Conservation (phyloP, 2,329 filamentous ascomycete genomes). For the Diaporthe citriasiana region DNA sequence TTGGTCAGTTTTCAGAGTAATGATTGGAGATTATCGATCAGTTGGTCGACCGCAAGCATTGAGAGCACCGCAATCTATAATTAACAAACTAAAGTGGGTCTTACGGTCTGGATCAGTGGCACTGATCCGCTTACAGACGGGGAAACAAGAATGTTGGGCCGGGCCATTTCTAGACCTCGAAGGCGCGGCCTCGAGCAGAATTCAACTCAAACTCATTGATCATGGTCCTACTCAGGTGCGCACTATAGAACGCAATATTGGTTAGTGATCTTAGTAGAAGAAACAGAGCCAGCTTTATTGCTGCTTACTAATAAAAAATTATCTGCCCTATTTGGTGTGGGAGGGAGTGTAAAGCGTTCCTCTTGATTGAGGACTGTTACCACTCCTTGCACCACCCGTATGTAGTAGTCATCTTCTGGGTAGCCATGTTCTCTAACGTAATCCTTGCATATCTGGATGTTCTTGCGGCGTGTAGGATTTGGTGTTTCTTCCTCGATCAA, state of each 20-base stretch:
- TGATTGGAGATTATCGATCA: no score
- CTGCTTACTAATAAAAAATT: background rate
- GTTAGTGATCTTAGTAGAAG: background rate
- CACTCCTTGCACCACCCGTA: background rate
- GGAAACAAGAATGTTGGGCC: no score
- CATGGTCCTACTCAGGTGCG: background rate
- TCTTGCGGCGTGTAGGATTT: background rate
- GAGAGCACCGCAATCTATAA: no score
- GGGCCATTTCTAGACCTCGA: no score
- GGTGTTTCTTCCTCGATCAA: background rate
- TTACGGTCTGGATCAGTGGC: no score
- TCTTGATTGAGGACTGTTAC: background rate
- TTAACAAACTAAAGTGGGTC: no score
- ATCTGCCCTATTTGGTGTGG: background rate
- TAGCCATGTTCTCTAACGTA: constrained; percentile 4
- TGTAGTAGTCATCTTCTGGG: background rate
- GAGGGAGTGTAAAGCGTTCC: background rate
- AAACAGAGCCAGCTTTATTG: background rate
- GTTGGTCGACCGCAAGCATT: no score
- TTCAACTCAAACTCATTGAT: no score
- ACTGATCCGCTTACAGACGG: no score
- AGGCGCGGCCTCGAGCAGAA: no score
- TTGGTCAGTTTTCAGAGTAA: no score
- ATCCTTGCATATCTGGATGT: background rate
- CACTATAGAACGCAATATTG: background rate